Evolutionary conservation across 345 rosid genomes (phyloP), one percentile per base, ranked within the genome.

Genomic region (Rhodomyrtus tomentosa): DNA sequence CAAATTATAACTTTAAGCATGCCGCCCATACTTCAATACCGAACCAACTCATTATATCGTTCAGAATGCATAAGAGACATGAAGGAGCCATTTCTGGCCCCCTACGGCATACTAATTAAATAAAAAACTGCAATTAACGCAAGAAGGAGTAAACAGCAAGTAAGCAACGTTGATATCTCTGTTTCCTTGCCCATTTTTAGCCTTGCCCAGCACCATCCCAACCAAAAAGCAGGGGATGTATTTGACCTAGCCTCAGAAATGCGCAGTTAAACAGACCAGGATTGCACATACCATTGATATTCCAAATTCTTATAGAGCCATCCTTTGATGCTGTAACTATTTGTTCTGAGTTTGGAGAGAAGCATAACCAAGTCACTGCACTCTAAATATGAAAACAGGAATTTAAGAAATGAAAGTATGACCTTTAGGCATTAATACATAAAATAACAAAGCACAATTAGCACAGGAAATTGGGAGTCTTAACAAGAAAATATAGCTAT

Each of bases 351-450:
- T 92, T 90, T 42, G 96, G 95, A 83, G 93, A 82, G 74, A 97
- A 97, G 93, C 98, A 95, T 83, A 97, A 88, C 95, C 99, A 95
- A 87, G 98, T 94, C 72, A 96, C 99, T 84, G 99, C 99, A 92
- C 99, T 96, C 98, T 96, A 85, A 87, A 89, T 82, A 87, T 50
- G 68, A 62, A 55, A 83, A 91, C 84, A 27, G 45, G 36, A 86
- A 73, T 53, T 45, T 49, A 16, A 62, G 82, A 82, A 83, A 81
- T 76, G 58, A 87, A 83, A 84, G 73, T 55, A 15, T 0, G 79
- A 42, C 76, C 27, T 42, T 81, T 55, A 80, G 29, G 83, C 82
- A 79, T 50, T 48, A 24, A 36, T 59, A 59, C 29, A 82, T 59
- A 50, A 7, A 12, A 15, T 25, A 25, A 52, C 48, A 29, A 51